These are phyloP conservation scores for Glycyrrhiza uralensis DNA, from an alignment of 306 rosid species.

Conservation along the genomic window DNA sequence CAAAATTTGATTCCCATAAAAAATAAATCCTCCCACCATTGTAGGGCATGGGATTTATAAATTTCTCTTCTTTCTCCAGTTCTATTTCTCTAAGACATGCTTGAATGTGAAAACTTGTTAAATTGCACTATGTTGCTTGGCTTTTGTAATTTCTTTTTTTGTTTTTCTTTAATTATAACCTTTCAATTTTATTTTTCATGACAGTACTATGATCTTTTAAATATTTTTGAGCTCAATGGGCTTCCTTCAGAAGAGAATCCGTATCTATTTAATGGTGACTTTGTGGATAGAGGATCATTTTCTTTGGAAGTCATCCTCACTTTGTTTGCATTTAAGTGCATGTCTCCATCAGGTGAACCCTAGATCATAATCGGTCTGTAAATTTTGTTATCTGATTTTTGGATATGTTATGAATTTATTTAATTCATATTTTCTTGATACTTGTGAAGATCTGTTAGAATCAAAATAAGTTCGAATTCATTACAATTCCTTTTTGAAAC, in stretches of 20 bases:
- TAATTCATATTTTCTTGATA: not conserved
- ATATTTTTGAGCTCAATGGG: conserved; percentile 98
- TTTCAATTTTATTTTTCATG: not conserved
- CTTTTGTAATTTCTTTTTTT: not conserved
- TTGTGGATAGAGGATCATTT: conserved; percentile 98
- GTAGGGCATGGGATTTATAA: not conserved
- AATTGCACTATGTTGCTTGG: not conserved
- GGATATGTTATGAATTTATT: not conserved
- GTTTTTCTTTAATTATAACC: not conserved
- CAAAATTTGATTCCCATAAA: not conserved
- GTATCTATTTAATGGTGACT: conserved; percentile 94
- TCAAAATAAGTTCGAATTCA: not conserved
- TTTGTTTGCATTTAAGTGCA: conserved; percentile 95
- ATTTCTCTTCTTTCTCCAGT: not conserved
- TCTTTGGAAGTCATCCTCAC: conserved; percentile 96
- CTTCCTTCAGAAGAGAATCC: conserved; percentile 99
- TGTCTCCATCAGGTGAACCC: conserved; percentile 90
- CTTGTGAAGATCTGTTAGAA: not conserved
- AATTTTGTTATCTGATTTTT: not conserved
- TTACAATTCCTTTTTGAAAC: not conserved
- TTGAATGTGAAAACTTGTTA: not conserved
- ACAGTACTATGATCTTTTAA: conserved; percentile 92
- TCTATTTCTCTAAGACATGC: not conserved
- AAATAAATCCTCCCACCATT: not conserved
- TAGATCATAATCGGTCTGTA: not conserved